A percentile compares a stretch with the other conserved stretches of the same genome.
These are phyloP conservation scores for Toxicodendron radicans DNA, from an alignment of 345 rosid species.

Conservation along the genomic window DNA sequence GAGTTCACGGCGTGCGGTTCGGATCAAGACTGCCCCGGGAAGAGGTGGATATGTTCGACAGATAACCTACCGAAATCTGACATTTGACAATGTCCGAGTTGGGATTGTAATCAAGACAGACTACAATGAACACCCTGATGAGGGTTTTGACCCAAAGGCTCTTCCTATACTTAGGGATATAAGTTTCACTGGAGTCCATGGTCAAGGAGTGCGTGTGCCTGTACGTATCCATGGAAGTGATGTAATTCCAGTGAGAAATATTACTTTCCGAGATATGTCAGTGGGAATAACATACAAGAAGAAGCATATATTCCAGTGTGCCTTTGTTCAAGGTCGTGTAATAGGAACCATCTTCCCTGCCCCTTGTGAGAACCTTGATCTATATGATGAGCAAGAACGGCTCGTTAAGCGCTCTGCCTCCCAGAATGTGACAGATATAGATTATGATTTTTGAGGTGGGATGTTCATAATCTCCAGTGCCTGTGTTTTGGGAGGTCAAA, in stretches of 20 bases:
- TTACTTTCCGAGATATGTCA: constrained; percentile 81
- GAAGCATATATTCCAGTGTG: constrained; percentile 92
- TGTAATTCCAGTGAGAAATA: constrained; percentile 77
- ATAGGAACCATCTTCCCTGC: constrained; percentile 84
- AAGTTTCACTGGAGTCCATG: constrained; percentile 74
- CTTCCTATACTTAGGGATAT: constrained; percentile 65
- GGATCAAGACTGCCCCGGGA: constrained; percentile 97
- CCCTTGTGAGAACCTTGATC: constrained; percentile 91
- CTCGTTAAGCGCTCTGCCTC: constrained; percentile 62
- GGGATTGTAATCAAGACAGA: constrained; percentile 92
- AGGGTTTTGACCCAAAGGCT: constrained; percentile 74
- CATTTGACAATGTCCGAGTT: constrained; percentile 81
- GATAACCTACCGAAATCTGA: constrained; percentile 70
- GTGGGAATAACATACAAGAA: constrained; percentile 92
- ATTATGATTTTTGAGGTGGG: constrained; percentile 61
- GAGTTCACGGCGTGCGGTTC: constrained; percentile 91
- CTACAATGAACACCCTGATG: constrained; percentile 93
- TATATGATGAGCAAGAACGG: constrained; percentile 67
- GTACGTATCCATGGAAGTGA: constrained; percentile 92
- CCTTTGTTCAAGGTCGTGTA: constrained; percentile 81
- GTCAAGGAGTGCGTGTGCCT: constrained; percentile 93
- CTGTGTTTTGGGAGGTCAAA: constrained; percentile 9
- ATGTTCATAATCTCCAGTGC: not conserved
- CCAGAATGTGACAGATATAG: constrained; percentile 81
- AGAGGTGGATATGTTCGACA: constrained; percentile 80